Conservation (phyloP, 495 filamentous ascomycete genomes). For the Trichoderma reesei region DNA sequence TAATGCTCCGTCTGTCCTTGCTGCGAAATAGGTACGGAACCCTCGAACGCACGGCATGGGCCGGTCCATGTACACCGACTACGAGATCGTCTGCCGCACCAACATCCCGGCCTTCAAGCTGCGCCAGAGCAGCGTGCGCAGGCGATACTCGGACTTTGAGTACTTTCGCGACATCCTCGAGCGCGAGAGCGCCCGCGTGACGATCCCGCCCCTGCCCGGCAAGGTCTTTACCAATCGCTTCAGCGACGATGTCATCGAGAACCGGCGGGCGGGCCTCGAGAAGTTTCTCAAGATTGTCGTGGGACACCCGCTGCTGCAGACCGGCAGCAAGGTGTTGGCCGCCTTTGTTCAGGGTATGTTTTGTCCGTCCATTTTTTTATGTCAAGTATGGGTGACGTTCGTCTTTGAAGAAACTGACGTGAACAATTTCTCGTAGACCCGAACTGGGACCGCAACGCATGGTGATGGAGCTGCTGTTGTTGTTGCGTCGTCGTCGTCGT, state of each 20-base stretch:
- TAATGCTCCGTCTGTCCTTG: neutral
- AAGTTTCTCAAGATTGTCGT: constrained; percentile 96
- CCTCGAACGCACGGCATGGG: constrained; percentile 93
- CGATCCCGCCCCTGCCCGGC: constrained; percentile 88
- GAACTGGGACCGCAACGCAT: constrained; percentile 72
- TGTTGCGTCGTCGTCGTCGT: neutral
- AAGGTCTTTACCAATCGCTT: constrained; percentile 99
- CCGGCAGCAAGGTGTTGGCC: constrained; percentile 90
- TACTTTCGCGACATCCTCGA: constrained; percentile 98
- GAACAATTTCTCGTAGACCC: constrained; percentile 41
- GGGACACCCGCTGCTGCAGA: constrained; percentile 92
- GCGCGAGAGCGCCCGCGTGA: constrained; percentile 86
- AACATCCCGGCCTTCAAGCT: constrained; percentile 99
- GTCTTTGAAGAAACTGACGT: neutral
- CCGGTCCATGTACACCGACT: constrained; percentile 95
- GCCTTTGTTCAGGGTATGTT: constrained; percentile 89
- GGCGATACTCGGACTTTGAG: constrained; percentile 95
- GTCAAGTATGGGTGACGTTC: too few species aligned
- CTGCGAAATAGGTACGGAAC: constrained; percentile 63
- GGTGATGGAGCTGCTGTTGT: constrained; percentile 36
- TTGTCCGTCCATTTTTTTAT: neutral
- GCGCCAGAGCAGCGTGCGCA: constrained; percentile 66
- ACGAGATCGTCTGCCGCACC: constrained; percentile 92
- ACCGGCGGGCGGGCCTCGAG: constrained; percentile 82
- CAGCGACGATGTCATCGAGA: constrained; percentile 97